A percentile compares a stretch with the other conserved stretches of the same genome.
phyloP scores from a whole-genome alignment of 164 flowering plant species.

The Aristolochia fimbriata region DNA sequence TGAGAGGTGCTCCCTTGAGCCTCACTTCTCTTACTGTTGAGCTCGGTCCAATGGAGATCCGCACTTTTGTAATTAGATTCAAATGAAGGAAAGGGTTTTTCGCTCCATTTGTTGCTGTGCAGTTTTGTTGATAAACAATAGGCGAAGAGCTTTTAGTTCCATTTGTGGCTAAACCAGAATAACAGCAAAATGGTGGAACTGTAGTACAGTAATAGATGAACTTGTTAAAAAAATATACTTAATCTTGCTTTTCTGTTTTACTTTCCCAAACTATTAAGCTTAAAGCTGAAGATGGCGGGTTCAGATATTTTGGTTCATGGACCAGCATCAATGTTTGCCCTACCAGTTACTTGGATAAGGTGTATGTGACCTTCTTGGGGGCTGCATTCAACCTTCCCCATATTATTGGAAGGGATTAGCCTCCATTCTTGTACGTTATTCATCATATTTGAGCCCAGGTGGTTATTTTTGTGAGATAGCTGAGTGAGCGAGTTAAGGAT shows the following conservation, averaged over 20 bases:
- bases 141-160: not conserved
- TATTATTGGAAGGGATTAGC: too few species aligned
- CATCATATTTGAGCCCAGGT: too few species aligned
- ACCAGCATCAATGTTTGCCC: too few species aligned
- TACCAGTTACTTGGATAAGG: too few species aligned
- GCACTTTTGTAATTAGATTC: constrained; percentile 63
- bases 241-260: not conserved
- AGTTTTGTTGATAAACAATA: not conserved
- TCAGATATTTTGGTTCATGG: too few species aligned
- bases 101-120: not conserved
- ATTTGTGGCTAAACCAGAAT: not conserved
- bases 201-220: not conserved
- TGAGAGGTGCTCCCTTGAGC: constrained; percentile 55
- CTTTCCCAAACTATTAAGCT: too few species aligned
- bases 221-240: not conserved
- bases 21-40: constrained; percentile 47
- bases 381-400: too few species aligned
- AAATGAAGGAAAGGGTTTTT: constrained; percentile 3
- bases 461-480: too few species aligned
- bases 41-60: constrained; percentile 93
- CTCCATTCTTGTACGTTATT: too few species aligned
- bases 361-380: too few species aligned
- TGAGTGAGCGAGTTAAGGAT: too few species aligned
- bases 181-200: not conserved
- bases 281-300: too few species aligned